A percentile compares a stretch with the other conserved stretches of the same genome.
Conservation (phyloP, 805 yeast genomes). For the Candida ovalis region DNA sequence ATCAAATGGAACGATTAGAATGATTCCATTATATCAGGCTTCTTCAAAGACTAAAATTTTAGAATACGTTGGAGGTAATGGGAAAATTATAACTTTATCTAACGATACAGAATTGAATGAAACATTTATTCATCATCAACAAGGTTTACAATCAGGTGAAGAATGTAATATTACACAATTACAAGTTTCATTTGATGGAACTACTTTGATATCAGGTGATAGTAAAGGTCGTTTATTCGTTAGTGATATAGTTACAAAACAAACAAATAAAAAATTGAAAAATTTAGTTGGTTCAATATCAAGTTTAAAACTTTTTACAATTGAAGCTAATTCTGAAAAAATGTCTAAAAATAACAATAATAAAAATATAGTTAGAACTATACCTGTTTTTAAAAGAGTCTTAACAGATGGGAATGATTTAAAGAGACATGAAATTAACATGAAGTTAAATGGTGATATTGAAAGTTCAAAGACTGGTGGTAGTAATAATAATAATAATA, state of each 20-base stretch:
- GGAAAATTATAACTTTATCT: constrained; percentile 44
- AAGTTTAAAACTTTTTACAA: constrained; percentile 20
- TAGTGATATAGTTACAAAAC: constrained; percentile 68
- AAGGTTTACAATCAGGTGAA: constrained; percentile 15
- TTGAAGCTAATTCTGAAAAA: constrained; percentile 12
- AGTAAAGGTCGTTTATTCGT: constrained; percentile 60
- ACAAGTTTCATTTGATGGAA: constrained; percentile 69
- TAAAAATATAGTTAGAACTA: constrained; percentile 33
- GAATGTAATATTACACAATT: constrained; percentile 46
- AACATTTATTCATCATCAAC: constrained; percentile 53
- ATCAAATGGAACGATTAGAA: constrained; percentile 54
- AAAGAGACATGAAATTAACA: constrained; percentile 40
- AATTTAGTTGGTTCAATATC: constrained; percentile 27
- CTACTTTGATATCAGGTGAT: constrained; percentile 71
- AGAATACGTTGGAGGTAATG: constrained; percentile 60
- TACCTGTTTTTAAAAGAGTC: constrained; percentile 67
- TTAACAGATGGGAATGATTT: constrained; percentile 39
- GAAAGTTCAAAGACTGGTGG: constrained; percentile 13
- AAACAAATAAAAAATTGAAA: constrained; percentile 56
- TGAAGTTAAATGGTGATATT: constrained; percentile 29
- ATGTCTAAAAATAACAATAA: constrained; percentile 20
- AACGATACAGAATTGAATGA: constrained; percentile 47
- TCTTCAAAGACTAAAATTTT: constrained; percentile 36
- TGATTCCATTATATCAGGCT: constrained; percentile 45
- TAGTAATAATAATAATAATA: background rate